Conservation (phyloP, 176 grass and related monocot species). For the Themeda triandra region DNA sequence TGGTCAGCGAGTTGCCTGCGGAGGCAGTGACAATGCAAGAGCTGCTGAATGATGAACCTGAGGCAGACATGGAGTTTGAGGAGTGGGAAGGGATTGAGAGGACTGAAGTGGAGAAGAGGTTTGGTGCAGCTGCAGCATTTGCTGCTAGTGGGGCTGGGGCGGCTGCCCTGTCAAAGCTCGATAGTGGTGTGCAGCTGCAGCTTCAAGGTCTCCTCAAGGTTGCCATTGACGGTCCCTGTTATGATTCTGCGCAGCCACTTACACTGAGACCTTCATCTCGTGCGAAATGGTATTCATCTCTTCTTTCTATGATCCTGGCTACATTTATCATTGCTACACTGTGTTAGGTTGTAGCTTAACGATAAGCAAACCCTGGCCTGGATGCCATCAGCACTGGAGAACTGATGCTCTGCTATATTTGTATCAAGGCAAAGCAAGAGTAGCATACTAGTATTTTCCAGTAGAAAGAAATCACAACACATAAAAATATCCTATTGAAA, state of each 20-base stretch:
- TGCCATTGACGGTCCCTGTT: slow-evolving; percentile 89
- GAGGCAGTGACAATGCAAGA: slow-evolving; percentile 26
- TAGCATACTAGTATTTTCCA: background rate
- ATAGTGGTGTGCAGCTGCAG: slow-evolving; percentile 58
- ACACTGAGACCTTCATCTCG: slow-evolving; percentile 77
- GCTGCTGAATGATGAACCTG: slow-evolving; percentile 4
- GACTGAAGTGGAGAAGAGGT: slow-evolving; percentile 71
- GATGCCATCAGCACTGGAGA: background rate
- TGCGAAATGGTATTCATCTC: slow-evolving; percentile 72
- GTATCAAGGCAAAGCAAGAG: background rate
- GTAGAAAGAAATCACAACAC: background rate
- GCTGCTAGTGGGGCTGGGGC: slow-evolving; percentile 44
- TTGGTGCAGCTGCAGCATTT: slow-evolving; percentile 57
- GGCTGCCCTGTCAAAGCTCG: slow-evolving; percentile 57
- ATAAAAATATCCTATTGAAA: background rate
- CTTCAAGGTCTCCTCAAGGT: slow-evolving; percentile 86
- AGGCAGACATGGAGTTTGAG: slow-evolving; percentile 48
- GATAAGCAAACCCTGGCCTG: background rate
- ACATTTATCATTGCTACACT: slow-evolving; percentile 7
- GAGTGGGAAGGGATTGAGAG: slow-evolving; percentile 98
- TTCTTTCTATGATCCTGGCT: slow-evolving; percentile 5
- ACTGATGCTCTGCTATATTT: background rate
- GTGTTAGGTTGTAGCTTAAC: background rate
- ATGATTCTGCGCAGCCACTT: slow-evolving; percentile 59
- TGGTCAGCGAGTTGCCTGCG: slow-evolving; percentile 19